Percentiles rank a stretch among this genome's conserved stretches.
phyloP scores from a whole-genome alignment of 805 yeast genomes.

The Scheffersomyces stipitis region DNA sequence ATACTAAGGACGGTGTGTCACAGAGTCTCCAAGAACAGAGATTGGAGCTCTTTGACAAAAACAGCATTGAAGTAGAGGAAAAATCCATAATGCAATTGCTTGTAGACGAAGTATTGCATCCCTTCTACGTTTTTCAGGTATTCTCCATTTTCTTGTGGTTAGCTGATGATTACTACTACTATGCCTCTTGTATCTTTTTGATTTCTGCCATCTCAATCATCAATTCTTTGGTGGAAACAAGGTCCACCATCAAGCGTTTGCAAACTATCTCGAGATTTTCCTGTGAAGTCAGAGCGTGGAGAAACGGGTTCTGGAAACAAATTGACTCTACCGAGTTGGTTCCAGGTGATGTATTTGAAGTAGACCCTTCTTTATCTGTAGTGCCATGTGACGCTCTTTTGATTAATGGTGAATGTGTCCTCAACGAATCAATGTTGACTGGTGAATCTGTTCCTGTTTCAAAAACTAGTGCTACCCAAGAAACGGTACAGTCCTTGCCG shows the following conservation, averaged over 20 bases:
- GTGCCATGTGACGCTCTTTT: slow-evolving; percentile 91
- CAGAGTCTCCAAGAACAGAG: slow-evolving; percentile 70
- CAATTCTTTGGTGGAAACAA: slow-evolving; percentile 86
- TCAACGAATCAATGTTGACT: slow-evolving; percentile 97
- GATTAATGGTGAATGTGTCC: slow-evolving; percentile 88
- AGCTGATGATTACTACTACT: slow-evolving; percentile 87
- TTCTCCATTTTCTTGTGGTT: slow-evolving; percentile 92
- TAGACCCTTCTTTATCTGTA: slow-evolving; percentile 72
- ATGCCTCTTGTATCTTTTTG: slow-evolving; percentile 87
- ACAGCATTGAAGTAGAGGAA: slow-evolving; percentile 72
- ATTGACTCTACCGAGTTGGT: slow-evolving; percentile 75
- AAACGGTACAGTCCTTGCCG: slow-evolving; percentile 55
- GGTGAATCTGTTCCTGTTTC: slow-evolving; percentile 98
- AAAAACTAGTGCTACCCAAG: slow-evolving; percentile 65
- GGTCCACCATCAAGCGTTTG: slow-evolving; percentile 66
- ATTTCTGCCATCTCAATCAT: slow-evolving; percentile 80
- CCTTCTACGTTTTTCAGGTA: slow-evolving; percentile 92
- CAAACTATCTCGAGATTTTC: slow-evolving; percentile 69
- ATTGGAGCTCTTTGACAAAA: slow-evolving; percentile 69
- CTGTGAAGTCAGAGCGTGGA: slow-evolving; percentile 85
- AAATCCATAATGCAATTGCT: slow-evolving; percentile 65
- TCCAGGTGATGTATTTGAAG: slow-evolving; percentile 94
- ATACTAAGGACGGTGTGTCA: slow-evolving; percentile 66
- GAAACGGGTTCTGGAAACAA: slow-evolving; percentile 92
- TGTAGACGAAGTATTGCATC: slow-evolving; percentile 88